Evolutionary conservation across 331 rosid genomes (phyloP), one percentile per base, ranked within the genome.

Genomic region (Stylosanthes scabra): DNA sequence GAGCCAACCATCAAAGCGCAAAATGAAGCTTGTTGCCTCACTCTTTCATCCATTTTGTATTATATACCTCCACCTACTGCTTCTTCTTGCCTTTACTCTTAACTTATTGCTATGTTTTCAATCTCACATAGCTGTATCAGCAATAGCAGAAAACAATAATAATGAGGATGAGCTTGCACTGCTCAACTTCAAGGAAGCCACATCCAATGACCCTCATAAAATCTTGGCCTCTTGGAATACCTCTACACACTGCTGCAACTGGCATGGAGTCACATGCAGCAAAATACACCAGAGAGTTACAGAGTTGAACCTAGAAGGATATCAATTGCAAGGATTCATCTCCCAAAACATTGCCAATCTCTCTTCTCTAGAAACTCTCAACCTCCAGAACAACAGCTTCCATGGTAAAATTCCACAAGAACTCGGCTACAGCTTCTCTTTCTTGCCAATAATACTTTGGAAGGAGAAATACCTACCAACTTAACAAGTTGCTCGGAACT

Each of bases 321-420:
- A 81, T 76, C 41, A 15, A 49, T 76, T 81, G 65, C 54, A 8
- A 45, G 82, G 85, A 7, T 29, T 71, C 9, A 81, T 76, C 45
- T 34, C 85, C 52, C 79, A 79, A 25, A 63, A 76, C 8, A 52
- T 81, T 59, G 82, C 79, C 4, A 76, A 71, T 61, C 82, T 81
- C 61, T 50, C 78, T 0, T 80, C 78, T 71, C 52, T 86, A 3
- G 68, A 66, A 44, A 28, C 14, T 49, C 39, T 86, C 47, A 64
- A 64, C 74, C 90, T 86, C 47, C 82, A 75, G 11, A 83, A 83
- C 81, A 83, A 83, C 39, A 81, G 71, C 63, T 75, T 83, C 58
- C 37, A 68, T 11, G 75, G 70, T 0, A 9, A 51, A 54, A 80
- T 86, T 27, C 88, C 83, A 9, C 66, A 14, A 1, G 77, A 86